Percentiles rank a stretch among this genome's conserved stretches.
Conservation (phyloP, 768 basidiomycete genomes). For the Russula ochroleuca region DNA sequence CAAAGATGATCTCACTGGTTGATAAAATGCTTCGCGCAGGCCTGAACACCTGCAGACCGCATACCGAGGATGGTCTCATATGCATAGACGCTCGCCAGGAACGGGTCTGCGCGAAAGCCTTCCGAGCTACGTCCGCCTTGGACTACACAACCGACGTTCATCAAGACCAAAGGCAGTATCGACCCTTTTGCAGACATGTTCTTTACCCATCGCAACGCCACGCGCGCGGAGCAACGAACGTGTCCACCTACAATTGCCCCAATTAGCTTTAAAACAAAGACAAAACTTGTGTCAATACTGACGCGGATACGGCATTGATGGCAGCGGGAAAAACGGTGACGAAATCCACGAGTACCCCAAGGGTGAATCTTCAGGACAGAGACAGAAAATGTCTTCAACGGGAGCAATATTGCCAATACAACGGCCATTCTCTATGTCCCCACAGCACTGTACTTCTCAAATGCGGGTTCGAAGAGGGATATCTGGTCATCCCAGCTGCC, state of each 20-base stretch:
- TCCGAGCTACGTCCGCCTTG: too few species aligned
- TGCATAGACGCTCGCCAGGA: conserved; percentile 69
- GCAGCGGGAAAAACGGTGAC: too few species aligned
- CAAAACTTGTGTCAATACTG: conserved; percentile 30
- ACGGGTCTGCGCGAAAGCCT: conserved; percentile 92
- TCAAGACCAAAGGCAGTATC: conserved; percentile 78
- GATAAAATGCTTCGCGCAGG: too few species aligned
- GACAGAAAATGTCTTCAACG: conserved; percentile 54
- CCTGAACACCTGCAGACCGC: conserved; percentile 73
- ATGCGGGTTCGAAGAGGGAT: conserved; percentile 33
- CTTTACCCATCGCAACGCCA: conserved; percentile 76
- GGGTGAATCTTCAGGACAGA: conserved; percentile 74
- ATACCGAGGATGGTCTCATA: conserved; percentile 81
- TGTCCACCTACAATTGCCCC: conserved; percentile 51
- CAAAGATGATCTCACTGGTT: conserved; percentile 51
- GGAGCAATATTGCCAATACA: conserved; percentile 66
- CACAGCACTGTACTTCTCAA: conserved; percentile 30
- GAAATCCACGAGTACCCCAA: conserved; percentile 74
- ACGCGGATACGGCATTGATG: conserved; percentile 79
- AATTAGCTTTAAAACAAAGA: conserved; percentile 1
- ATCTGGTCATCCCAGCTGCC: conserved; percentile 32
- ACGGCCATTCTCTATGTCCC: conserved; percentile 55
- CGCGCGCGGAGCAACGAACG: conserved; percentile 72
- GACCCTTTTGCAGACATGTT: conserved; percentile 80
- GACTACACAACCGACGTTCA: conserved; percentile 78